phyloP scores from a whole-genome alignment of 805 yeast genomes.

The Monosporozyma aquatica region DNA sequence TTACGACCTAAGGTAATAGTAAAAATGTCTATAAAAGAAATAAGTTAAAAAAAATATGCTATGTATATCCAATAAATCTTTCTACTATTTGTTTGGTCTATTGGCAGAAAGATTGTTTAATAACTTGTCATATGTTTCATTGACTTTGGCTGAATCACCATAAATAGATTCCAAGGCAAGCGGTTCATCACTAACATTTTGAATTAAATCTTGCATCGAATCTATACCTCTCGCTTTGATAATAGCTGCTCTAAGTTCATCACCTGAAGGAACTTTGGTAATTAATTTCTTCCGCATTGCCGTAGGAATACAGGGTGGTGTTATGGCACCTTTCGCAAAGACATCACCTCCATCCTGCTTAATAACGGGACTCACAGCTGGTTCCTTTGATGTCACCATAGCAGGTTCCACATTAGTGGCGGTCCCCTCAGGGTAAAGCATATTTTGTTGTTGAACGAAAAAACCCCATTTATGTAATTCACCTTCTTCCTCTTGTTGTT shows the following conservation, averaged over 20 bases:
- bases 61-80: too few relatives aligned
- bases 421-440: conserved; percentile 27
- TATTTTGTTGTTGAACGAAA: conserved; percentile 59
- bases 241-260: conserved; percentile 42
- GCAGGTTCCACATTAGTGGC: background rate
- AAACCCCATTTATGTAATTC: conserved; percentile 81
- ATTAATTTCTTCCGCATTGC: conserved; percentile 5
- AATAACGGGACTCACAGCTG: background rate
- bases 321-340: background rate
- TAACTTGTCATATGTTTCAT: conserved; percentile 60
- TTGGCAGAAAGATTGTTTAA: conserved; percentile 50
- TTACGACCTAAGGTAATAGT: too few relatives aligned
- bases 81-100: conserved; percentile 5
- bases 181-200: conserved; percentile 50
- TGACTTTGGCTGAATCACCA: conserved; percentile 21
- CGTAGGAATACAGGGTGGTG: conserved; percentile 1
- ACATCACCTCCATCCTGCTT: too few relatives aligned
- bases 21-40: too few relatives aligned
- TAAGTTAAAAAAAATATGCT: too few relatives aligned
- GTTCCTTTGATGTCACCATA: background rate
- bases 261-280: conserved; percentile 38
- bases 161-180: conserved; percentile 44
- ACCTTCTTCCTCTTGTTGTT: conserved; percentile 83
- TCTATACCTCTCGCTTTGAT: conserved; percentile 70
- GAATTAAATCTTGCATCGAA: conserved; percentile 57